phyloP scores from a whole-genome alignment of 2,329 filamentous ascomycete species.

The Exophiala calicioides region DNA sequence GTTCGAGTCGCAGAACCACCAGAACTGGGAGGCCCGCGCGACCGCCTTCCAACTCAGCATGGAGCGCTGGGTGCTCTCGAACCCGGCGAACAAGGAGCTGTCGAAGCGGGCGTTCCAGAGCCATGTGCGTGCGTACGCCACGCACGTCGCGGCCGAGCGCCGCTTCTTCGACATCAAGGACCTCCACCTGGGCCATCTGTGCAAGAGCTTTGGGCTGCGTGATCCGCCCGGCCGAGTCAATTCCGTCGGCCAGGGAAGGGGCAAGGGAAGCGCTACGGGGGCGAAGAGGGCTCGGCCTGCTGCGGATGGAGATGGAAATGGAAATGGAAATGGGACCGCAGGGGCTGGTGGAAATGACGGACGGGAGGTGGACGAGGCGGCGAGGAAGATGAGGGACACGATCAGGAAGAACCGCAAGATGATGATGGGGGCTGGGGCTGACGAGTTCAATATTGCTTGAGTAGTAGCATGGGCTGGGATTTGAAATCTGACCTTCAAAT shows the following conservation, averaged over 20 bases:
- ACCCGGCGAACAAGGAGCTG: constrained; percentile 71
- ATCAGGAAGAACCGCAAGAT: constrained; percentile 52
- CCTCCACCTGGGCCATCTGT: constrained; percentile 86
- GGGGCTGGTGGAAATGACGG: constrained; percentile 29
- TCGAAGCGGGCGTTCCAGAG: constrained; percentile 85
- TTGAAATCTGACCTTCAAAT: neutral
- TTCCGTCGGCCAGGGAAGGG: constrained; percentile 50
- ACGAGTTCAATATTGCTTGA: constrained; percentile 61
- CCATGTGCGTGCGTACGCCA: constrained; percentile 91
- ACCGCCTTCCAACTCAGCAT: constrained; percentile 68
- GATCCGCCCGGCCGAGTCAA: constrained; percentile 83
- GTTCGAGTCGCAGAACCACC: constrained; percentile 49
- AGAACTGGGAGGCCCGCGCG: constrained; percentile 63
- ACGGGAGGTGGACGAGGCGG: constrained; percentile 49
- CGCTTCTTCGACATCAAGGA: constrained; percentile 87
- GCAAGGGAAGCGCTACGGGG: constrained; percentile 39
- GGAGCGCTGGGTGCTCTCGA: constrained; percentile 65
- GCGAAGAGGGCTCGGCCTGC: constrained; percentile 37
- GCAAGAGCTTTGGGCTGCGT: constrained; percentile 87
- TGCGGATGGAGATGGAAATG: constrained; percentile 28
- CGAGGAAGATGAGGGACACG: constrained; percentile 56
- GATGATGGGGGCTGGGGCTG: constrained; percentile 52
- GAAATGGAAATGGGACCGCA: constrained; percentile 7
- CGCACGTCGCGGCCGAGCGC: constrained; percentile 83
- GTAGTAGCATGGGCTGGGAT: neutral